A percentile compares a stretch with the other conserved stretches of the same genome.
Conservation (phyloP, 2,329 filamentous ascomycete genomes). For the Xylariaceae sp. region DNA sequence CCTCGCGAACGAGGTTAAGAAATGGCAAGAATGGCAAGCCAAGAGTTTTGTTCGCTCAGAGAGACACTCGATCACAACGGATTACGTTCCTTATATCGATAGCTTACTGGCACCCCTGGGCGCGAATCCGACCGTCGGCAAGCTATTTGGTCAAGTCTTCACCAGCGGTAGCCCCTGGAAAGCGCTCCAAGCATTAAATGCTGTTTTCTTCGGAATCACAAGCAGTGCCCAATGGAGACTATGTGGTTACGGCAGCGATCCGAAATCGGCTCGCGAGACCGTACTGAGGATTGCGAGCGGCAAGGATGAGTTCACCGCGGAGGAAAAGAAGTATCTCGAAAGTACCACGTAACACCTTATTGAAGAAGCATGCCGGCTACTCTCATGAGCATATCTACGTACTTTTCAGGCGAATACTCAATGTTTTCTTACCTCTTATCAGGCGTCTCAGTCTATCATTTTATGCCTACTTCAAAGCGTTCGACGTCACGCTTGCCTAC, state of each 20-base stretch:
- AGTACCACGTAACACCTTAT: too few species aligned
- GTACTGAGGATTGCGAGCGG: conserved; percentile 17
- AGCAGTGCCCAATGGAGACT: background rate
- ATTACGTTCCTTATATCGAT: conserved; percentile 33
- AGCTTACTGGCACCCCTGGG: conserved; percentile 33
- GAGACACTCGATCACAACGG: conserved; percentile 29
- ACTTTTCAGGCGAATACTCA: too few species aligned
- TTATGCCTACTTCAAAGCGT: too few species aligned
- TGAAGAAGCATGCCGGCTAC: too few species aligned
- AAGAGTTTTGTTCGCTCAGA: conserved; percentile 31
- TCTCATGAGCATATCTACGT: too few species aligned
- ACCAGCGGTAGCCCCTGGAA: conserved; percentile 25
- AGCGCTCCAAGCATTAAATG: conserved; percentile 28
- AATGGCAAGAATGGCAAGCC: conserved; percentile 26
- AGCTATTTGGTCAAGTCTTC: conserved; percentile 27
- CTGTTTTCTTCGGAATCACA: conserved; percentile 27
- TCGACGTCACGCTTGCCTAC: too few species aligned
- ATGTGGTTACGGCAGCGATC: background rate
- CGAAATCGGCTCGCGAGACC: background rate
- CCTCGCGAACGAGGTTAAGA: conserved; percentile 28
- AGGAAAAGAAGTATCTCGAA: conserved; percentile 20
- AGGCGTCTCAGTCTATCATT: too few species aligned
- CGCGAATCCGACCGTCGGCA: conserved; percentile 30
- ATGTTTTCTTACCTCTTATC: too few species aligned
- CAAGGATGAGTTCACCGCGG: conserved; percentile 23